These are phyloP conservation scores for Colletotrichum costaricense DNA, from an alignment of 2,329 filamentous ascomycete species.

Conservation along the genomic window DNA sequence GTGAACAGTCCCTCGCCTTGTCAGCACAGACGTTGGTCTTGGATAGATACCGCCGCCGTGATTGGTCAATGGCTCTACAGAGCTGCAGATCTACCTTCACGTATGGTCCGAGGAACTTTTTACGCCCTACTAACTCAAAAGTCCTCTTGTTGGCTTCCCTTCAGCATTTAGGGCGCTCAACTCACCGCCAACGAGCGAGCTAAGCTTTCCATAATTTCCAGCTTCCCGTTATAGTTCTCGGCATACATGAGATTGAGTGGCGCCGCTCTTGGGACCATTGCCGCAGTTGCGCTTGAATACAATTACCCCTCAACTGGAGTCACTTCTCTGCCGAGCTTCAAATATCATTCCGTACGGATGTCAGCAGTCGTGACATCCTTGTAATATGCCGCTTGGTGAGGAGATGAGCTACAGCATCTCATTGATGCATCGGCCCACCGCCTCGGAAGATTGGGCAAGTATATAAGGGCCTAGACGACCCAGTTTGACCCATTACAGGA, in stretches of 20 bases:
- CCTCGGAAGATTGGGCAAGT: not conserved
- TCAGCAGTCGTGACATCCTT: not conserved
- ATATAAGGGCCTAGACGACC: not conserved
- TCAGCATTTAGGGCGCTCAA: too few species aligned
- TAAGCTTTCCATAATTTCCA: not conserved
- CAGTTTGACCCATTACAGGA: not conserved
- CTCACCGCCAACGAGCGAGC: not conserved
- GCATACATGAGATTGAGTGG: slow-evolving; percentile 7
- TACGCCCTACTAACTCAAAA: not conserved
- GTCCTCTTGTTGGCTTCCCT: not conserved
- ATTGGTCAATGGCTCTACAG: not conserved
- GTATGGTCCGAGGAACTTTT: not conserved
- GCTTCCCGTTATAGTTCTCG: slow-evolving; percentile 21
- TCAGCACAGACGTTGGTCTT: not conserved
- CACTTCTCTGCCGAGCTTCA: not conserved
- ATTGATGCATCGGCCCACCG: not conserved
- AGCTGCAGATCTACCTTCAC: not conserved
- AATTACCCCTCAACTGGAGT: not conserved
- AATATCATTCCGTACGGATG: not conserved
- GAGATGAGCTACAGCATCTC: not conserved
- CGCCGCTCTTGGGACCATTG: not conserved
- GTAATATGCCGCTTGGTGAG: not conserved
- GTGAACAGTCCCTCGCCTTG: not conserved
- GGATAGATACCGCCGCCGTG: too few species aligned
- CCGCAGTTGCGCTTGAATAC: not conserved